These are phyloP conservation scores for Colletotrichum godetiae DNA, from an alignment of 2,329 filamentous ascomycete species.

Conservation along the genomic window DNA sequence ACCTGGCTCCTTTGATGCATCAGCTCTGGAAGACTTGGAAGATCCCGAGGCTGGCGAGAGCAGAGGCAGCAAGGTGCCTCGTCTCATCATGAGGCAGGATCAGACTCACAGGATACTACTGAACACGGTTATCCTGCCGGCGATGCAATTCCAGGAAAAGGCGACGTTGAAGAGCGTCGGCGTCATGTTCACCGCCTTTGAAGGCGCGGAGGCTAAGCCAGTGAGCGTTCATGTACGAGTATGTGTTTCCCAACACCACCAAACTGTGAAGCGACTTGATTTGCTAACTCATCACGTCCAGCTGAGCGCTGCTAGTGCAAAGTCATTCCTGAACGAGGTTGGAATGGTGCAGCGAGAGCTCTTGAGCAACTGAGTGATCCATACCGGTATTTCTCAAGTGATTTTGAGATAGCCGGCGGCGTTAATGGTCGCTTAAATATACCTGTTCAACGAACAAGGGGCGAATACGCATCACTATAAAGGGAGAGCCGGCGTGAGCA, in stretches of 20 bases:
- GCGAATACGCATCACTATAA: slow-evolving; percentile 1
- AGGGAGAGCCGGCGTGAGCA: slow-evolving; percentile 4
- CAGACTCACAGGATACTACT: slow-evolving; percentile 88
- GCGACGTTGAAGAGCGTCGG: slow-evolving; percentile 77
- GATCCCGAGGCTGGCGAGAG: slow-evolving; percentile 39
- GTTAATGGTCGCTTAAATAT: background rate
- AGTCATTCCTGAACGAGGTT: slow-evolving; percentile 62
- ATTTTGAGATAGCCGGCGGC: background rate
- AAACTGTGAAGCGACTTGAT: background rate
- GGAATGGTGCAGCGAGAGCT: slow-evolving; percentile 63
- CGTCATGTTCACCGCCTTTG: slow-evolving; percentile 74
- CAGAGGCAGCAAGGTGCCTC: slow-evolving; percentile 60
- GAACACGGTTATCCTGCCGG: slow-evolving; percentile 83
- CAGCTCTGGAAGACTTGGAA: slow-evolving; percentile 56
- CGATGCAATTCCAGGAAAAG: slow-evolving; percentile 83
- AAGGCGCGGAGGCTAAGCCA: slow-evolving; percentile 64
- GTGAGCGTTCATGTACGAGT: slow-evolving; percentile 73
- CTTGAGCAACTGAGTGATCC: slow-evolving; percentile 46
- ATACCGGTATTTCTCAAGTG: background rate
- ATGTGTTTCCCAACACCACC: slow-evolving; percentile 40
- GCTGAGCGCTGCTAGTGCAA: slow-evolving; percentile 66
- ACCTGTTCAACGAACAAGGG: slow-evolving; percentile 4
- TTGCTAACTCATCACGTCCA: slow-evolving; percentile 40
- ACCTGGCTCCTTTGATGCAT: slow-evolving; percentile 67
- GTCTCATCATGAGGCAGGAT: slow-evolving; percentile 91